Evolutionary conservation across 345 rosid genomes (phyloP), one percentile per base, ranked within the genome.

Genomic region (Trapa incisa): DNA sequence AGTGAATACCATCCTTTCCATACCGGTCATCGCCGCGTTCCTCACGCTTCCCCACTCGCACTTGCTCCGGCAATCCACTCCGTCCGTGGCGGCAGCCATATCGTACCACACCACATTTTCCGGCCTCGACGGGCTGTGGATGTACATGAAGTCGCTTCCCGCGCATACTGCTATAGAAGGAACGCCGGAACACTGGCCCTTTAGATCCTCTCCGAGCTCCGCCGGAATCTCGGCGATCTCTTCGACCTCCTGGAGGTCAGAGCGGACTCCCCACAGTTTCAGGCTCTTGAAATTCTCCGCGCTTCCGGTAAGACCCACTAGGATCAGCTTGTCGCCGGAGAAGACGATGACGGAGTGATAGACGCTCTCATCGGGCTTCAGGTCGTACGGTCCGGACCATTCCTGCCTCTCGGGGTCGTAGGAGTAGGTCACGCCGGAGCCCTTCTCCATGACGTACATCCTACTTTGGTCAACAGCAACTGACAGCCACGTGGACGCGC

Each of bases 401-500:
- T 74, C 64, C 64, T 68, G 73, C 10, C 79, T 69, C 15, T 54
- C 72, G 0, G 87, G 85, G 48, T 85, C 81, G 72, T 86, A 88
- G 22, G 76, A 62, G 85, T 70, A 73, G 17, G 82, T 61, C 0
- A 67, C 15, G 5, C 91, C 93, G 0, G 96, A 73, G 58, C 15
- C 69, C 76, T 85, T 84, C 71, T 87, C 96, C 65, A 76, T 75
- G n/a, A 83, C 84, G 79, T 67, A 83, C 80, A 92, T 62, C 75
- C 71, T 75, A 13, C 66, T 50, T 9, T 58, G 17, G 32, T 57
- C 66, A 32, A 66, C 78, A 2, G 96, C 85, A 4, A 74, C 73
- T 1, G 96, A 89, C 12, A 89, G 76, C 96, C 93, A 89, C 56
- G 76, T 67, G 67, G 96, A 42, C 3, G 89, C 72, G 1, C 85